These are phyloP conservation scores for Diversispora eburnea DNA, from an alignment of 192 early-diverging fungal species.

Conservation along the genomic window DNA sequence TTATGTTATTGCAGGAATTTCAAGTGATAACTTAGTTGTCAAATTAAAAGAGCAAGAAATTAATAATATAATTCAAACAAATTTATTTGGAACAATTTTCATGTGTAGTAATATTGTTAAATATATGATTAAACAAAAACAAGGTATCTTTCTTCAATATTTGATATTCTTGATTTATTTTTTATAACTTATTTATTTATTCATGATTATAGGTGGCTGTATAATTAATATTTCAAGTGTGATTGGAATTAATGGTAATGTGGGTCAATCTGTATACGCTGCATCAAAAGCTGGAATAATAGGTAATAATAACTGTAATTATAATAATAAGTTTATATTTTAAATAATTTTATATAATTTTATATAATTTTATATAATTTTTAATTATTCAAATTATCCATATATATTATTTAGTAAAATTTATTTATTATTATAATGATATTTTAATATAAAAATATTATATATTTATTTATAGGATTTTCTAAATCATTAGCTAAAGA, in stretches of 20 bases:
- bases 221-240: constrained; percentile 88
- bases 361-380: too few relatives aligned
- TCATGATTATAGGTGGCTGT: constrained; percentile 40
- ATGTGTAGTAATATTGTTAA: constrained; percentile 53
- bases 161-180: background rate
- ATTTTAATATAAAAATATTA: background rate
- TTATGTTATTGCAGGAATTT: constrained; percentile 46
- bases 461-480: constrained; percentile 53
- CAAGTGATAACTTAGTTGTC: constrained; percentile 50
- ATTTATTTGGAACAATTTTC: constrained; percentile 69
- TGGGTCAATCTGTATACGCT: constrained; percentile 71
- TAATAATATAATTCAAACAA: constrained; percentile 57
- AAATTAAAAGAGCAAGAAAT: constrained; percentile 46
- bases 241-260: constrained; percentile 68
- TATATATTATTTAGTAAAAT: background rate
- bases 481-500: constrained; percentile 82
- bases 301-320: constrained; percentile 56
- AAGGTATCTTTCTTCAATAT: constrained; percentile 37
- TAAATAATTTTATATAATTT: too few relatives aligned
- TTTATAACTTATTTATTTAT: background rate
- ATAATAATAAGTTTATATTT: too few relatives aligned
- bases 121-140: constrained; percentile 51
- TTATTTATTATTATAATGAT: background rate
- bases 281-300: constrained; percentile 85
- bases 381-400: too few relatives aligned